These are phyloP conservation scores for Neobulgaria alba DNA, from an alignment of 2,329 filamentous ascomycete genomes.

Conservation along the genomic window DNA sequence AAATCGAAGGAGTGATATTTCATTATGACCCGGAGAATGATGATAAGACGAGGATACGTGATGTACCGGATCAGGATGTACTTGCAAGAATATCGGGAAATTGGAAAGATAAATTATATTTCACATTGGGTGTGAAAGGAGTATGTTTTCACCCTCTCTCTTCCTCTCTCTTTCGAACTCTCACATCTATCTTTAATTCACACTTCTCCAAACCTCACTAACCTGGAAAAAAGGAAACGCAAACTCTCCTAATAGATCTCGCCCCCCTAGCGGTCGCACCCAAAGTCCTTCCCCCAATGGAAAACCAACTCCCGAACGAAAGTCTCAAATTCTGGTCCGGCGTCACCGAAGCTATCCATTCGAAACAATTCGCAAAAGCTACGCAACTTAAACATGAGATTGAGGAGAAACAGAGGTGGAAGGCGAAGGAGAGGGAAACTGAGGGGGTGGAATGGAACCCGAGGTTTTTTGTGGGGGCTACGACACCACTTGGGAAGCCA, in stretches of 20 bases:
- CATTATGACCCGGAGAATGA: conserved; percentile 84
- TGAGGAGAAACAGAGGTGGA: conserved; percentile 81
- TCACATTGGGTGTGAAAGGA: conserved; percentile 51
- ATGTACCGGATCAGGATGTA: conserved; percentile 78
- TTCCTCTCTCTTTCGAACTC: not conserved
- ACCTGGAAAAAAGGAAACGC: conserved; percentile 41
- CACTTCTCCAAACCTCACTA: not conserved
- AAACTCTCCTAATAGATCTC: conserved; percentile 77
- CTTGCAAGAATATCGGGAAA: conserved; percentile 74
- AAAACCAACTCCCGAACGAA: conserved; percentile 80
- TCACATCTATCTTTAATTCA: too few relatives aligned
- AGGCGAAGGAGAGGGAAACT: conserved; percentile 70
- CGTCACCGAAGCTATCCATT: conserved; percentile 77
- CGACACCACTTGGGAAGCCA: conserved; percentile 52
- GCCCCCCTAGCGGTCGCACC: conserved; percentile 69
- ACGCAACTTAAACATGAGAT: conserved; percentile 84
- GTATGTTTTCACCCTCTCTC: conserved; percentile 41
- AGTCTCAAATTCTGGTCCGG: conserved; percentile 79
- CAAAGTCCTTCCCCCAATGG: conserved; percentile 70
- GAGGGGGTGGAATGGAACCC: conserved; percentile 67
- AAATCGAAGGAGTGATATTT: conserved; percentile 85
- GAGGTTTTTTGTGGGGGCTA: conserved; percentile 68
- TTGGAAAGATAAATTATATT: conserved; percentile 68
- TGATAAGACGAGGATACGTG: conserved; percentile 67
- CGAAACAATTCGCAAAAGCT: conserved; percentile 76